Percentiles rank a stretch among this genome's conserved stretches.
Conservation (phyloP, 2,329 filamentous ascomycete genomes). For the Coniochaeta sp. region DNA sequence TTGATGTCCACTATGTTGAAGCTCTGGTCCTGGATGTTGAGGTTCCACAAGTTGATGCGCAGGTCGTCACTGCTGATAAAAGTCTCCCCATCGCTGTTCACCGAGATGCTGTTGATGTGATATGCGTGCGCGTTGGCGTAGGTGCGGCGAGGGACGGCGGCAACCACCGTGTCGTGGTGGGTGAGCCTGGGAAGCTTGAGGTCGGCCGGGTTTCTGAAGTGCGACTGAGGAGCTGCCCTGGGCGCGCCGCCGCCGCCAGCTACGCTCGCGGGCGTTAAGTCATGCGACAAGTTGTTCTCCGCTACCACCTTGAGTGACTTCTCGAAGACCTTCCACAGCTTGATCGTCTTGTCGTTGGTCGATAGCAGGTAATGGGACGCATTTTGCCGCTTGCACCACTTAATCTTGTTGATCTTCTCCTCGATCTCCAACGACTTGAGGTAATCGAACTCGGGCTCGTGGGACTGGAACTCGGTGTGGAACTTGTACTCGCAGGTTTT, state of each 20-base stretch:
- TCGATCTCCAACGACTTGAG: conserved; percentile 98
- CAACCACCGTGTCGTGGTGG: conserved; percentile 96
- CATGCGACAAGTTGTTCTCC: conserved; percentile 95
- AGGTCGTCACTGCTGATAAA: conserved; percentile 99
- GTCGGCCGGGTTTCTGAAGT: conserved; percentile 74
- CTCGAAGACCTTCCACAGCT: conserved; percentile 99
- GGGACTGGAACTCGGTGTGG: conserved; percentile 98
- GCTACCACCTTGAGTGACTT: conserved; percentile 98
- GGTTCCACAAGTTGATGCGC: conserved; percentile 96
- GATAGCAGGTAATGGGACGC: conserved; percentile 96
- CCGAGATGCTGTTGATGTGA: conserved; percentile 99
- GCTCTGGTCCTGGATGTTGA: conserved; percentile 98
- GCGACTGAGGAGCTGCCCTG: conserved; percentile 60
- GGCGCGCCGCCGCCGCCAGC: conserved; percentile 73
- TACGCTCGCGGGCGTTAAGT: conserved; percentile 71
- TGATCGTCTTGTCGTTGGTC: conserved; percentile 99
- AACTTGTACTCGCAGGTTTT: conserved; percentile 99
- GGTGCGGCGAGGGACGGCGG: conserved; percentile 88
- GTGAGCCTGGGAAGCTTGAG: conserved; percentile 93
- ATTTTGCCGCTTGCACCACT: conserved; percentile 98
- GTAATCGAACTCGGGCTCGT: conserved; percentile 99
- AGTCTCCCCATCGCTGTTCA: conserved; percentile 98
- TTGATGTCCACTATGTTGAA: conserved; percentile 99
- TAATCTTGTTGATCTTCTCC: conserved; percentile 99
- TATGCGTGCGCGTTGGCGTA: conserved; percentile 99